Conservation (phyloP, 2,329 filamentous ascomycete genomes). For the Neospermospora avenae region DNA sequence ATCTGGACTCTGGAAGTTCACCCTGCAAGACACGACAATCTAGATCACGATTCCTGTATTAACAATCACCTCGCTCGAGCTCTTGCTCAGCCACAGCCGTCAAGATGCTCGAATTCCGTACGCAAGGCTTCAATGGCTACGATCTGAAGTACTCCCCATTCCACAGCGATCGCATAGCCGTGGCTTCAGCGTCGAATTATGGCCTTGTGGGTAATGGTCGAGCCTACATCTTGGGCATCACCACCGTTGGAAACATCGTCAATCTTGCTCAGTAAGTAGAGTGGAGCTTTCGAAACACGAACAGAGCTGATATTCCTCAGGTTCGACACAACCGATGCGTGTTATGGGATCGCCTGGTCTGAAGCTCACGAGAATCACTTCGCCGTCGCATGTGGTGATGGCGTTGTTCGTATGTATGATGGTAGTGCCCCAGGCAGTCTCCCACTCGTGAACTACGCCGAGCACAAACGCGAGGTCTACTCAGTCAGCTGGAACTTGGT, state of each 20-base stretch:
- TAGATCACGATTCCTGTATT: background rate
- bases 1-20: too few relatives aligned
- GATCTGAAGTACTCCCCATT: slow-evolving; percentile 98
- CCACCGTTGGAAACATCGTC: slow-evolving; percentile 70
- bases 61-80: background rate
- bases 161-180: slow-evolving; percentile 90
- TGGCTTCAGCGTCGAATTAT: slow-evolving; percentile 90
- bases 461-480: slow-evolving; percentile 92
- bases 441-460: slow-evolving; percentile 86
- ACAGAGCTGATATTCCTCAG: slow-evolving; percentile 32
- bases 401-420: slow-evolving; percentile 93
- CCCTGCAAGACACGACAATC: background rate
- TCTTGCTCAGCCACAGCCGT: background rate
- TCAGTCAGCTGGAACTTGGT: slow-evolving; percentile 90
- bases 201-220: slow-evolving; percentile 95
- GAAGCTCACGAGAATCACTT: slow-evolving; percentile 96
- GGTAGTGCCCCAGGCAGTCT: slow-evolving; percentile 70
- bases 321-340: slow-evolving; percentile 95
- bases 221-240: slow-evolving; percentile 79
- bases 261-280: slow-evolving; percentile 71
- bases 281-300: background rate
- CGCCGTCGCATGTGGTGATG: slow-evolving; percentile 85
- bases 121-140: slow-evolving; percentile 91
- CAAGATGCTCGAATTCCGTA: slow-evolving; percentile 73
- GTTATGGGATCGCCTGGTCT: slow-evolving; percentile 94